Conservation (phyloP, 2,329 filamentous ascomycete genomes). For the Hypomyces rosellus region DNA sequence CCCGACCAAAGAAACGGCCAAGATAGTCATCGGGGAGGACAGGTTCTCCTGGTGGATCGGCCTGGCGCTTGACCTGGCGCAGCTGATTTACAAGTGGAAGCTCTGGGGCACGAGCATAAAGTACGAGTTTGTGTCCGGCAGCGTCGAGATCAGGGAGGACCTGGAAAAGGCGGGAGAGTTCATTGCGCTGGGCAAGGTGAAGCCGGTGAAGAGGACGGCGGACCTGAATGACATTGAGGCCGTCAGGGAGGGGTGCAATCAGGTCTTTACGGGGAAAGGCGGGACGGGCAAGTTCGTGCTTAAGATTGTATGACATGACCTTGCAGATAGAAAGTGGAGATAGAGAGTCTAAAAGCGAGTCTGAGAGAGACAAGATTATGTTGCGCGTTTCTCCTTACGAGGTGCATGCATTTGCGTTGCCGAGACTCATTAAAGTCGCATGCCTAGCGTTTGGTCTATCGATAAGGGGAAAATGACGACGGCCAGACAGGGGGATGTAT, state of each 20-base stretch:
- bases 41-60: slow-evolving; percentile 32
- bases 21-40: slow-evolving; percentile 25
- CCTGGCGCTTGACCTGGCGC: slow-evolving; percentile 28
- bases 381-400: no score
- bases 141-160: slow-evolving; percentile 34
- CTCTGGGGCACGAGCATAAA: slow-evolving; percentile 38
- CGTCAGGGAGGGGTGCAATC: slow-evolving; percentile 34
- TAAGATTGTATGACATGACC: slow-evolving; percentile 12
- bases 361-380: no score
- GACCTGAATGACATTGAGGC: slow-evolving; percentile 37
- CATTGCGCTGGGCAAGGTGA: slow-evolving; percentile 37
- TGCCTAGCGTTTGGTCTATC: no score
- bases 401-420: no score
- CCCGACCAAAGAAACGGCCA: slow-evolving; percentile 25
- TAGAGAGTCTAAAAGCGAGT: no score
- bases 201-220: slow-evolving; percentile 34
- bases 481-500: no score
- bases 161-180: slow-evolving; percentile 35
- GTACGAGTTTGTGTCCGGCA: slow-evolving; percentile 40
- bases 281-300: slow-evolving; percentile 24
- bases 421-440: no score
- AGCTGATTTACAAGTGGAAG: slow-evolving; percentile 36
- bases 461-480: no score
- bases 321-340: no score
- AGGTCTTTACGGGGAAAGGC: slow-evolving; percentile 25